Evolutionary conservation across 1,139 yeast genomes (phyloP), one percentile per base, ranked within the genome.

Genomic region (Debaryomycetaceae sp.): DNA sequence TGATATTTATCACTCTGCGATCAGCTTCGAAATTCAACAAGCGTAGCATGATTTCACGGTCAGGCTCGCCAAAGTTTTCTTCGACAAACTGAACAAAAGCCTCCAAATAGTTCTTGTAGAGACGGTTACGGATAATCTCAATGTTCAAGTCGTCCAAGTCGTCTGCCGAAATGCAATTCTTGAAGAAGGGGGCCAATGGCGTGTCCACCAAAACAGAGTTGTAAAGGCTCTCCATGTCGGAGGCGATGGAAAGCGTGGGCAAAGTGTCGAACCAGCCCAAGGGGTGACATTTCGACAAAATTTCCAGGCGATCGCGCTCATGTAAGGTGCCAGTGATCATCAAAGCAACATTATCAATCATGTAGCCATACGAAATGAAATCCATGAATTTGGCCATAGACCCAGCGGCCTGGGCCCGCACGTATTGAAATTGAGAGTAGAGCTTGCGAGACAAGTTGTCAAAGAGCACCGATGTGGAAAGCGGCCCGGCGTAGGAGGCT

Each of bases 241-340:
- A 85, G 26, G 97, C 95, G 31, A 87, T 92, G 7, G 93, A 75
- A 37, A 92, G 67, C 0, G 98, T 90, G 18, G 98, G 98, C 42
- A 92, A 71, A 4, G 97, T 90, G 45, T 90, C 98, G 51, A 92
- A 92, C 95, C 96, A 86, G 25, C 99, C 99, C 41, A 92, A 65
- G 1, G 98, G 98, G 51, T 90, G 95, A 52, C 96, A 85, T 50
- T 95, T 77, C 35, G 75, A 73, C 46, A 90, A 68, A 34, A 90
- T 78, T 47, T 90, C 98, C 28, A 75, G 61, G 49, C 82, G 74
- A 53, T 92, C 95, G 47, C 97, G 73, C 47, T 87, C 95, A 50
- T 92, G 98, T 37, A 90, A 73, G 0, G 98, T 86, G 22, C 99
- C 99, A 2, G 97, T 87, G 46, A 92, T 87, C 79, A 92, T 81